Conservation (phyloP, 1,284 basidiomycete species). For the Trichosporon sp. region DNA sequence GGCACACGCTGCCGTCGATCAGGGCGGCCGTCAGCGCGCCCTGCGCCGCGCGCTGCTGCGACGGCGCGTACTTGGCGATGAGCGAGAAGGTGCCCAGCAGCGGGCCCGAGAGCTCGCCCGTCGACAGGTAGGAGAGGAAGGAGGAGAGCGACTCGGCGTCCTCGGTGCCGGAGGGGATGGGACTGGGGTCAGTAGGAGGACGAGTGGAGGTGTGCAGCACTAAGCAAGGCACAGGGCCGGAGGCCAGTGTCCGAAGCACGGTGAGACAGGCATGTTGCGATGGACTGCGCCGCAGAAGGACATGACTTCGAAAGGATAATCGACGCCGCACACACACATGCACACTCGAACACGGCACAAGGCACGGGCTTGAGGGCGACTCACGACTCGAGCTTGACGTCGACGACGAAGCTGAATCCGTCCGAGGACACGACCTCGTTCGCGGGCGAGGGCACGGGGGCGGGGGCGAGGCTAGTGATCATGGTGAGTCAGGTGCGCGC, state of each 20-base stretch:
- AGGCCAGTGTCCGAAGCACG: no score
- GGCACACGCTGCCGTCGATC: constrained; percentile 17
- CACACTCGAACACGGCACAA: neutral
- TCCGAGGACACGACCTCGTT: constrained; percentile 11
- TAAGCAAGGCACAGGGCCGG: neutral
- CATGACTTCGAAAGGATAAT: no score
- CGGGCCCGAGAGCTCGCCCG: neutral
- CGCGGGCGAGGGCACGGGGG: neutral
- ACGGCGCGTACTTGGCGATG: constrained; percentile 5
- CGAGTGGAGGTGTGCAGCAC: neutral
- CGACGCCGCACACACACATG: no score
- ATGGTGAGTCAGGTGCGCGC: neutral
- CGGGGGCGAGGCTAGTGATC: neutral
- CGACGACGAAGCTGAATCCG: constrained; percentile 11
- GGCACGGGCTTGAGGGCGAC: neutral
- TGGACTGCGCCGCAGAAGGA: no score
- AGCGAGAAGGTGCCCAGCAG: constrained; percentile 2
- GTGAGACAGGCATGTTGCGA: no score
- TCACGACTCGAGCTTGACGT: constrained; percentile 5
- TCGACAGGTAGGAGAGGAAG: constrained; percentile 9
- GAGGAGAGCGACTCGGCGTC: neutral
- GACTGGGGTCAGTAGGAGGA: neutral
- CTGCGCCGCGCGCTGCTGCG: neutral
- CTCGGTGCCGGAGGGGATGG: neutral
- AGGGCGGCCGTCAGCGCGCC: constrained; percentile 11